Conservation (phyloP, 176 grass and related monocot species). For the Triticum turgidum region DNA sequence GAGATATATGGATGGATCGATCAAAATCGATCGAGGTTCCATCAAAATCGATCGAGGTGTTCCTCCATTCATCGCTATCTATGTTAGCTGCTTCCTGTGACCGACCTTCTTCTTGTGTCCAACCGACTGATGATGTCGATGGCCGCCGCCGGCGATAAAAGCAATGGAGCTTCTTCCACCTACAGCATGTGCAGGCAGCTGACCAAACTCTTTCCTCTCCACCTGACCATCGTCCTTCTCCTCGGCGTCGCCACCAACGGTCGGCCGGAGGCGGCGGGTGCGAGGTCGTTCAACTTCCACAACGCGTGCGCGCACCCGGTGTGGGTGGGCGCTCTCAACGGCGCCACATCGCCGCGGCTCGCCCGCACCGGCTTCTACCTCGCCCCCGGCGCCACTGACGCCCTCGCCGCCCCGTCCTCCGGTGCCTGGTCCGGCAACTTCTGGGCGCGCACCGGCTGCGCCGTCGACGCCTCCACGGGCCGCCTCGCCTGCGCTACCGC, state of each 20-base stretch:
- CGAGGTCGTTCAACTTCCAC: constrained; percentile 46
- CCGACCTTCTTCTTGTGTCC: neutral
- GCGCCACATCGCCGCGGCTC: constrained; percentile 35
- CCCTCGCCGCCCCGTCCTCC: constrained; percentile 37
- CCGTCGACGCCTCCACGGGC: neutral
- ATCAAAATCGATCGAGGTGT: neutral
- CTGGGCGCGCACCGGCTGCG: constrained; percentile 62
- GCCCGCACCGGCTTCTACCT: constrained; percentile 61
- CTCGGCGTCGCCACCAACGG: neutral
- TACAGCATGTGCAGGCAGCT: neutral
- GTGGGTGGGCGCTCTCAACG: constrained; percentile 60
- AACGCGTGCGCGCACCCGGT: constrained; percentile 59
- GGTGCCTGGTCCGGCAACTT: constrained; percentile 61
- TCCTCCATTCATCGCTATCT: neutral
- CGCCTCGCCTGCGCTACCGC: constrained; percentile 11
- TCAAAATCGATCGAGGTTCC: no score
- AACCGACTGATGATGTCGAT: neutral
- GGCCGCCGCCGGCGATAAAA: no score
- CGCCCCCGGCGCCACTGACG: constrained; percentile 14
- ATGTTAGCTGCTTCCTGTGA: neutral
- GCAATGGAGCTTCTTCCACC: neutral
- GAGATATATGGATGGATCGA: neutral
- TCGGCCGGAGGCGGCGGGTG: constrained; percentile 24
- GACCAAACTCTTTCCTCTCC: neutral
- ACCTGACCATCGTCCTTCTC: neutral